A percentile compares a stretch with the other conserved stretches of the same genome.
Conservation (phyloP, 2,329 filamentous ascomycete genomes). For the Juglanconis oblonga region DNA sequence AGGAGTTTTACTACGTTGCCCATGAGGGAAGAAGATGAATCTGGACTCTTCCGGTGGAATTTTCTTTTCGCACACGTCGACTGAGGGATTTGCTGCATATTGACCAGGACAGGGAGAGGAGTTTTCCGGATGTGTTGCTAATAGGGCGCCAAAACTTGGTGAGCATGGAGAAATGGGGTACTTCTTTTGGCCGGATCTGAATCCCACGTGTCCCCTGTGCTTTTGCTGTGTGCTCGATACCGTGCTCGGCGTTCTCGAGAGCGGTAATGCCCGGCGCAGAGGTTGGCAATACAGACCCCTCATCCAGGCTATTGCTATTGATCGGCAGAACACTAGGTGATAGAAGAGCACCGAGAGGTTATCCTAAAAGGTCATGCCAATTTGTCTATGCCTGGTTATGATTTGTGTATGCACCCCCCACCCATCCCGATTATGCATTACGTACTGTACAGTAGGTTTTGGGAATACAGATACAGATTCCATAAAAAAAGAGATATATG, state of each 20-base stretch:
- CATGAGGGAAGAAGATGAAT: background rate
- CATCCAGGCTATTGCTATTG: too few species aligned
- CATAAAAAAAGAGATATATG: background rate
- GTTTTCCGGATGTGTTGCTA: conserved; percentile 7
- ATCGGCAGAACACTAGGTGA: too few species aligned
- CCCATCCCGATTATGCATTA: conserved; percentile 17
- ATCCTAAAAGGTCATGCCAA: too few species aligned
- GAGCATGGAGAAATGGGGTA: background rate
- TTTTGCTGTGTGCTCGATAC: background rate
- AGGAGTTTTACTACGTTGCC: background rate
- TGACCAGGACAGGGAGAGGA: background rate
- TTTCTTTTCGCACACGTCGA: background rate
- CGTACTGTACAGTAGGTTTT: conserved; percentile 6
- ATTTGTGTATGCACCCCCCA: background rate
- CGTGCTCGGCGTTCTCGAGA: background rate
- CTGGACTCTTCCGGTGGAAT: background rate
- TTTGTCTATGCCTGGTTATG: conserved; percentile 4
- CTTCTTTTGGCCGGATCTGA: background rate
- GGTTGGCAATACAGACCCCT: too few species aligned
- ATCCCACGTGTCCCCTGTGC: conserved; percentile 5
- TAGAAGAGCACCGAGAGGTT: too few species aligned
- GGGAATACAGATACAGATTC: background rate
- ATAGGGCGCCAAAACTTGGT: background rate
- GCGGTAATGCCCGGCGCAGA: too few species aligned
- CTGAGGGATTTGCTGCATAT: conserved; percentile 6